Percentiles rank a stretch among this genome's conserved stretches.
Conservation (phyloP, 768 basidiomycete genomes). For the Leucosporidium scottii region DNA sequence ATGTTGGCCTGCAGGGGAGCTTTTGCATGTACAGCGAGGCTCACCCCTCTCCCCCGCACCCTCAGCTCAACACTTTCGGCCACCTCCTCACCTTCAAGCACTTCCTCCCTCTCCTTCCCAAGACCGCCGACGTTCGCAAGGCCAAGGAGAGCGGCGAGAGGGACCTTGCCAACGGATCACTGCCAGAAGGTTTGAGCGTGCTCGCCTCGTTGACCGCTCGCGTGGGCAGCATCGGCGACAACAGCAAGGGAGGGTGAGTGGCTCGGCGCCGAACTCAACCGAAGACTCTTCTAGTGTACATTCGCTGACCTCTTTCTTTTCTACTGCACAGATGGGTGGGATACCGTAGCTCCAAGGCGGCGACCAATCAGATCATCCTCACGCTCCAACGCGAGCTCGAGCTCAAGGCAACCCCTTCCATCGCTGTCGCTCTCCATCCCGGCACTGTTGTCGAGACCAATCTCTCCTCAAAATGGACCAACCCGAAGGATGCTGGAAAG, state of each 20-base stretch:
- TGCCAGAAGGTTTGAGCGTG: slow-evolving; percentile 37
- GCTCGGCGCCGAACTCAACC: not conserved
- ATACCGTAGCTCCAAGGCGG: slow-evolving; percentile 44
- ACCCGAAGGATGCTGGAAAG: slow-evolving; percentile 39
- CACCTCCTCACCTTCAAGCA: slow-evolving; percentile 47
- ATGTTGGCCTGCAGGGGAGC: no score
- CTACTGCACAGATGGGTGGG: slow-evolving; percentile 15
- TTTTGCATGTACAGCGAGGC: not conserved
- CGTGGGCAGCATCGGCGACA: slow-evolving; percentile 45
- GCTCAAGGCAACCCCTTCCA: slow-evolving; percentile 33
- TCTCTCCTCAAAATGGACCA: slow-evolving; percentile 29
- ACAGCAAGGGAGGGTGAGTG: slow-evolving; percentile 41
- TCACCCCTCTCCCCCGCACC: not conserved
- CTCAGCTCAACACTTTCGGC: slow-evolving; percentile 45
- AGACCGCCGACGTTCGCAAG: slow-evolving; percentile 34
- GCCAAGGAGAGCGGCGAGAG: slow-evolving; percentile 23
- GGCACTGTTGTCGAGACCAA: slow-evolving; percentile 33
- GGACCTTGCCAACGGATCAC: slow-evolving; percentile 42
- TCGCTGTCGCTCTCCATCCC: slow-evolving; percentile 40
- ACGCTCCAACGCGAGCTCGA: slow-evolving; percentile 44
- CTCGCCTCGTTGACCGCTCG: slow-evolving; percentile 44
- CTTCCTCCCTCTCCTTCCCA: slow-evolving; percentile 45
- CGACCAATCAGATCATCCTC: slow-evolving; percentile 44
- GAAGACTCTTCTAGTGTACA: slow-evolving; percentile 40
- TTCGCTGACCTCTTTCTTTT: slow-evolving; percentile 26